Evolutionary conservation across 352 stramenopile genomes (phyloP), one percentile per base, ranked within the genome.

Genomic region (Phytophthora sojae): DNA sequence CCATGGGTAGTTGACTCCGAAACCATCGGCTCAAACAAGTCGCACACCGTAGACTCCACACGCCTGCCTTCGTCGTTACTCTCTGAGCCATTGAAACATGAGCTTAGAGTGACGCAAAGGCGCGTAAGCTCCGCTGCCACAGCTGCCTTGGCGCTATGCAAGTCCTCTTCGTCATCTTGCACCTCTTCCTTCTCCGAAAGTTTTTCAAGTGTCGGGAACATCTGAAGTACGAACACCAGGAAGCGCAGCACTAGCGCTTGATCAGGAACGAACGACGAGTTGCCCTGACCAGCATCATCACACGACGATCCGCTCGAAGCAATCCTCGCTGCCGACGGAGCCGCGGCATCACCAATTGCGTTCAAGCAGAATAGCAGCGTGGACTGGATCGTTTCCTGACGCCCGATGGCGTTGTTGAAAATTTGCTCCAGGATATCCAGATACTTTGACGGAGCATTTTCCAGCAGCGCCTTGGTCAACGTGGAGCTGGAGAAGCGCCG

Each of bases 151-250:
- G 82, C 78, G n/a, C 53, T 69, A 29, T 69, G 67, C 7, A 92
- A 57, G 26, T 86, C 82, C 15, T 90, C 79, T 78, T 92, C 82
- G 26, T 94, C 81, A 42, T 94, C 86, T 67, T 83, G 84, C 15
- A 94, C 57, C 57, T 92, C 80, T n/a, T 92, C 83, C 23, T 82
- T 86, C 51, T 89, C 83, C 9, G 79, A 75, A 8, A 89, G 74
- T 6, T 64, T 58, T 19, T 93, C 70, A 4, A 93, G 75, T 47
- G 61, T 76, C 7, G 82, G 82, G 4, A 89, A 81, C 60, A 77
- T 81, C 35, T 91, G 64, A 26, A 94, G 76, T 7, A 91, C 80
- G 61, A 90, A 92, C 30, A 88, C 71, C 6, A 94, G 55, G 32
- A 91, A 81, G 11, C 82, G 81, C 26, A 94, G 58, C 7, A 93